phyloP scores from a whole-genome alignment of 2,329 filamentous ascomycete genomes.

The Calonectria montana region DNA sequence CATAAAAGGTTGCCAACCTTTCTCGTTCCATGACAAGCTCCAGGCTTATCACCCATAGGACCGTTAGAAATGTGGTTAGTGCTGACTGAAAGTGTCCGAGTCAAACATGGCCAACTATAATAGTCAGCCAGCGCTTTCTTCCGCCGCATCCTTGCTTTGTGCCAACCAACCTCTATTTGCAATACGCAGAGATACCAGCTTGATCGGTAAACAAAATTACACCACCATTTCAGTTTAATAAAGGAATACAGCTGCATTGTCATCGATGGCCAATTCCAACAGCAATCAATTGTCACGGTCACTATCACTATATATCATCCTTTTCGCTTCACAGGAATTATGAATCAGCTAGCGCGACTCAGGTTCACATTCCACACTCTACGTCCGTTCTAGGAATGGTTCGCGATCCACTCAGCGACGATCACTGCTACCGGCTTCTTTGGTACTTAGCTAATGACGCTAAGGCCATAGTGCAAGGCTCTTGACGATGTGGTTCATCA shows the following conservation, averaged over 20 bases:
- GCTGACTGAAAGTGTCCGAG: conserved; percentile 21
- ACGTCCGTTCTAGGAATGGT: conserved; percentile 21
- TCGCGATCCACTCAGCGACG: conserved; percentile 12
- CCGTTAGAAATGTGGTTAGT: conserved; percentile 9
- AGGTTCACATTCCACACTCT: conserved; percentile 25
- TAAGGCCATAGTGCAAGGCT: conserved; percentile 3
- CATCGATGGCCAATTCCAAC: background rate
- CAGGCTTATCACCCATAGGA: background rate
- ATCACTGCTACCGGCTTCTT: background rate
- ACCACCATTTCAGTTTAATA: background rate
- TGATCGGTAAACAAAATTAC: background rate
- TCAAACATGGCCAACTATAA: conserved; percentile 27
- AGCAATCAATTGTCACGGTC: background rate
- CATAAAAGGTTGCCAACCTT: background rate
- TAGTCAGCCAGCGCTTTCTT: background rate
- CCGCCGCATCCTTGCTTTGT: background rate
- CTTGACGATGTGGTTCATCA: background rate
- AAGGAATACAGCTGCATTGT: background rate
- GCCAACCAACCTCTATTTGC: too few species aligned
- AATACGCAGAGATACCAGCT: background rate
- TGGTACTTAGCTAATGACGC: background rate
- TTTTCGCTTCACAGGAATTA: background rate
- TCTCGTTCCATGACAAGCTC: background rate
- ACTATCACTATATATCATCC: background rate
- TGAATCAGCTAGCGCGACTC: background rate